phyloP scores from a whole-genome alignment of 2,329 filamentous ascomycete species.

The Thielaviopsis ethacetica region DNA sequence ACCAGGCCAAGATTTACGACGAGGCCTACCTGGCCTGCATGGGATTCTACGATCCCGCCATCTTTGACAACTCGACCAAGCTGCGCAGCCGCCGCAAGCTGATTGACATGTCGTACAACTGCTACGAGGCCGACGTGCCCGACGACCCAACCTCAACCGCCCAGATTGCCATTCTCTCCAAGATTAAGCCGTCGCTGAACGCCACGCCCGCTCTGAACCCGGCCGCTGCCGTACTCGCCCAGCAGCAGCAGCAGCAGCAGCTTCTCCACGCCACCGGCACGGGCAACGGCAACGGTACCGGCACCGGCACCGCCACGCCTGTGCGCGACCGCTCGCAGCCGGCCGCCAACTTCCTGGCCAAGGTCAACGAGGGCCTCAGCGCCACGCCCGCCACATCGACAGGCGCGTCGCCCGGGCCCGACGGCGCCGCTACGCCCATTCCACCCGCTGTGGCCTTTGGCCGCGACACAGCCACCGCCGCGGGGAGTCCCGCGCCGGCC shows the following conservation, averaged over 20 bases:
- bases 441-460: constrained; percentile 39
- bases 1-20: constrained; percentile 92
- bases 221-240: constrained; percentile 20
- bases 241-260: neutral
- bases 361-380: constrained; percentile 52
- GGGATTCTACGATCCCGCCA: constrained; percentile 78
- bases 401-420: constrained; percentile 74
- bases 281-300: neutral
- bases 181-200: constrained; percentile 42
- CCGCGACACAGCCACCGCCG: constrained; percentile 20
- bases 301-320: constrained; percentile 37
- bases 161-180: constrained; percentile 50
- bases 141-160: constrained; percentile 82
- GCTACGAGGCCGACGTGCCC: constrained; percentile 73
- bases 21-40: constrained; percentile 88
- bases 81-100: constrained; percentile 63
- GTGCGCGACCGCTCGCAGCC: constrained; percentile 48
- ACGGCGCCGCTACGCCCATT: constrained; percentile 52
- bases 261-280: neutral
- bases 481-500: constrained; percentile 35
- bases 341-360: constrained; percentile 52
- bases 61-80: constrained; percentile 75
- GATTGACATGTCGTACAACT: constrained; percentile 75
- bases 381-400: constrained; percentile 72
- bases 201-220: constrained; percentile 29